Evolutionary conservation across 192 early-diverging fungal genomes (phyloP).

Genomic region (Diversispora epigaea): DNA sequence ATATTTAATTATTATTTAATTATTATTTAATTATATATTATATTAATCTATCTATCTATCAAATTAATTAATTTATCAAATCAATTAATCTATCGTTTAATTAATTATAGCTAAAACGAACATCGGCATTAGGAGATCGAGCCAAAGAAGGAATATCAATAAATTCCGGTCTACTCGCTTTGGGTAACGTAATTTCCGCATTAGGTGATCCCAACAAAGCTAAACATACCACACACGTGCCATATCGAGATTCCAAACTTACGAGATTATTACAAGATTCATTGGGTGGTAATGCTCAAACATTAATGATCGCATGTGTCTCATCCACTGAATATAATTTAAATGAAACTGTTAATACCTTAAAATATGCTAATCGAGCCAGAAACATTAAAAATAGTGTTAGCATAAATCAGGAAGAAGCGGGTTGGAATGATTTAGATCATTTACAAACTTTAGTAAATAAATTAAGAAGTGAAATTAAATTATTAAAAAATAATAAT

Average conservation of each 20-base stretch:
- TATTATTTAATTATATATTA: too few relatives aligned
- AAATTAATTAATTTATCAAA: neutral
- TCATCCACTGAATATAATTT: conserved; percentile 82
- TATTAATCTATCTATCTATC: too few relatives aligned
- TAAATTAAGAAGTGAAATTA: conserved; percentile 61
- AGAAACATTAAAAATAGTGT: conserved; percentile 93
- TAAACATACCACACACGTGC: conserved; percentile 71
- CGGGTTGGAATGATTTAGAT: conserved; percentile 64
- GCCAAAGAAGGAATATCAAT: conserved; percentile 96
- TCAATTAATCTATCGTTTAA: neutral
- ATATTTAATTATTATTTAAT: too few relatives aligned
- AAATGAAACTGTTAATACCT: conserved; percentile 90
- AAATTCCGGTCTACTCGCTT: conserved; percentile 90
- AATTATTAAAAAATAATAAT: conserved; percentile 34
- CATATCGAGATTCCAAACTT: conserved; percentile 96
- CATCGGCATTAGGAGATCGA: conserved; percentile 87
- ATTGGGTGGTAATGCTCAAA: conserved; percentile 90
- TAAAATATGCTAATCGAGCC: conserved; percentile 94
- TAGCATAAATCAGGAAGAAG: conserved; percentile 73
- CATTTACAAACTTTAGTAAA: conserved; percentile 62
- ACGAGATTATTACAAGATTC: conserved; percentile 97
- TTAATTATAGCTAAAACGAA: conserved; percentile 72
- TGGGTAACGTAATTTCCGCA: conserved; percentile 97
- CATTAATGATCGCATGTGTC: conserved; percentile 95
- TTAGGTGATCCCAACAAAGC: conserved; percentile 75